Percentiles rank a stretch among this genome's conserved stretches.
These are phyloP conservation scores for Bolboschoenus planiculmis DNA, from an alignment of 176 grass and related monocot species.

Conservation along the genomic window DNA sequence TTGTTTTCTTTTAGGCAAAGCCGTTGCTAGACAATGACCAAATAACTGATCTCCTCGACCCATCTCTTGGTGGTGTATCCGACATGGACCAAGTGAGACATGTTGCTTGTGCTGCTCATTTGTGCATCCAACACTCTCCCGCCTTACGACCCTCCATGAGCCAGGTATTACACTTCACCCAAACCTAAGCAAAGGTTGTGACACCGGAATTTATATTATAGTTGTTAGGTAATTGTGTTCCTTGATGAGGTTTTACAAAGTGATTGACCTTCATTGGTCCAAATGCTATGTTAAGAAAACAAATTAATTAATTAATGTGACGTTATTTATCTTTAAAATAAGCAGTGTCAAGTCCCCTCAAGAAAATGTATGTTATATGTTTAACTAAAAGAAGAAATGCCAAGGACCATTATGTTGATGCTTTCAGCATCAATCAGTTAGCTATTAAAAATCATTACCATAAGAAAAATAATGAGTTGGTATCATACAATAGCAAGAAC, in stretches of 20 bases:
- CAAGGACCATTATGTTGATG: neutral
- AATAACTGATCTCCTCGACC: constrained; percentile 40
- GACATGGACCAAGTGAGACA: constrained; percentile 34
- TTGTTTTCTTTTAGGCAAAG: constrained; percentile 30
- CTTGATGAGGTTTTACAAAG: neutral
- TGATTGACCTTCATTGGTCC: neutral
- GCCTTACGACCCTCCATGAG: constrained; percentile 48
- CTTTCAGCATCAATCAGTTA: neutral
- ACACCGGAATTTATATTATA: neutral
- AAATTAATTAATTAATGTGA: neutral
- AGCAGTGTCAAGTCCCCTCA: neutral
- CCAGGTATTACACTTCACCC: constrained; percentile 25
- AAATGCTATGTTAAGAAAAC: neutral
- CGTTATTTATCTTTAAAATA: neutral
- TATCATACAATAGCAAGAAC: neutral
- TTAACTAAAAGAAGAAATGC: neutral
- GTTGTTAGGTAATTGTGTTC: neutral
- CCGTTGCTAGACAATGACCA: constrained; percentile 30
- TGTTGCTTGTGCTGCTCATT: constrained; percentile 23
- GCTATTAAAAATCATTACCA: neutral
- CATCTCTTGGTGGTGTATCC: constrained; percentile 40
- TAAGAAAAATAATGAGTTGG: neutral
- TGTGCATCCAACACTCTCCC: constrained; percentile 47
- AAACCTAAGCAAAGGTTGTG: neutral
- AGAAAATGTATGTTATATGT: neutral